These are phyloP conservation scores for Lipomyces mesembrius DNA, from an alignment of 805 yeast genomes.

Conservation along the genomic window DNA sequence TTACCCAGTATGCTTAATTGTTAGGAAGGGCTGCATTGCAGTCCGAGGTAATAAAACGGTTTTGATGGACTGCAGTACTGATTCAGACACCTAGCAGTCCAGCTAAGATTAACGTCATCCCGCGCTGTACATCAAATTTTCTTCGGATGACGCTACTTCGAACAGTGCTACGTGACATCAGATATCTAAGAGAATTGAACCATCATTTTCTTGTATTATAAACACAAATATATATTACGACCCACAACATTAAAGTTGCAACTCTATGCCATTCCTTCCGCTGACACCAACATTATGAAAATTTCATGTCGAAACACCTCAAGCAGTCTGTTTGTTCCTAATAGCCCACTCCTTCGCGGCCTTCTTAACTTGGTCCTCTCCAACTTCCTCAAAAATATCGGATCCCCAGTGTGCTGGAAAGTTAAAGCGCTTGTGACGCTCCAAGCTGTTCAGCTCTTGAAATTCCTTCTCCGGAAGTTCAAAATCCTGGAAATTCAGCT, in stretches of 20 bases:
- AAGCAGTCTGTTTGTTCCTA: not conserved
- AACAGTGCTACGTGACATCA: no score
- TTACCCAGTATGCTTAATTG: no score
- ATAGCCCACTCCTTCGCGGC: conserved; percentile 20
- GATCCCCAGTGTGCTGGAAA: conserved; percentile 44
- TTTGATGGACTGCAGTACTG: no score
- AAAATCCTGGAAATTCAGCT: conserved; percentile 48
- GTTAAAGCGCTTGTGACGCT: conserved; percentile 39
- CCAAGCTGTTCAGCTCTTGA: conserved; percentile 41
- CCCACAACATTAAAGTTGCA: not conserved
- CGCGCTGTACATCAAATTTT: no score
- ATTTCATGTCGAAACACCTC: not conserved
- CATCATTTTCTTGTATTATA: no score
- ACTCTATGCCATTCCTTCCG: not conserved
- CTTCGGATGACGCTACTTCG: no score
- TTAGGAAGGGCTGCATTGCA: no score
- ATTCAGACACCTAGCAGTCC: no score
- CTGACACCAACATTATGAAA: not conserved
- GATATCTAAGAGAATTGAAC: no score
- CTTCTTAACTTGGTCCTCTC: conserved; percentile 16
- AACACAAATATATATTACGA: no score
- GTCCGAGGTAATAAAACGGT: no score
- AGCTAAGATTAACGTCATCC: no score
- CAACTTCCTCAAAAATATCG: conserved; percentile 41
- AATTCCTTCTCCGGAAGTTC: conserved; percentile 53